Percentiles rank a stretch among this genome's conserved stretches.
Conservation (phyloP, 2,329 filamentous ascomycete genomes). For the Talaromyces sp. region DNA sequence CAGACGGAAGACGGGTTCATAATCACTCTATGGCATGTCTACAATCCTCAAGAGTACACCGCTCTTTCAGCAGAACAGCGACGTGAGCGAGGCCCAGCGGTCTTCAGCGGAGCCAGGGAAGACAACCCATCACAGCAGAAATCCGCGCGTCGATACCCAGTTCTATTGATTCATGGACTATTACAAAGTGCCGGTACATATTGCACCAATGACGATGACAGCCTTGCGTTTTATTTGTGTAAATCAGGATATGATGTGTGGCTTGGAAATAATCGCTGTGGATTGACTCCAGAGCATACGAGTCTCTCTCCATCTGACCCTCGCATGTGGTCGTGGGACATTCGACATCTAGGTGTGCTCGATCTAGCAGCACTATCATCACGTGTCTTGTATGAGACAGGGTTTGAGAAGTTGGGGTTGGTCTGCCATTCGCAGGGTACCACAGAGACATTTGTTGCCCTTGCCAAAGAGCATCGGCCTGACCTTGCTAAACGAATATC, state of each 20-base stretch:
- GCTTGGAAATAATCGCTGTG: slow-evolving; percentile 92
- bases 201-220: slow-evolving; percentile 86
- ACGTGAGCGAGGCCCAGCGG: slow-evolving; percentile 58
- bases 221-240: slow-evolving; percentile 86
- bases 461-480: slow-evolving; percentile 87
- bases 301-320: slow-evolving; percentile 74
- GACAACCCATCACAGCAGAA: slow-evolving; percentile 27
- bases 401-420: slow-evolving; percentile 79
- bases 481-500: slow-evolving; percentile 80
- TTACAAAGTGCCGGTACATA: slow-evolving; percentile 87
- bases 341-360: slow-evolving; percentile 87
- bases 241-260: slow-evolving; percentile 94
- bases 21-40: slow-evolving; percentile 85
- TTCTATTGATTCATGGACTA: slow-evolving; percentile 84
- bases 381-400: slow-evolving; percentile 78
- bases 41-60: slow-evolving; percentile 74
- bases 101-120: slow-evolving; percentile 57
- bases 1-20: slow-evolving; percentile 95
- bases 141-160: slow-evolving; percentile 62
- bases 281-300: slow-evolving; percentile 76
- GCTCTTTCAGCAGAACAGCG: slow-evolving; percentile 52
- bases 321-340: slow-evolving; percentile 96
- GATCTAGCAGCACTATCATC: slow-evolving; percentile 82
- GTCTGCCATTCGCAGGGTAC: slow-evolving; percentile 91
- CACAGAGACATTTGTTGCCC: slow-evolving; percentile 80